Conservation (phyloP, 108 stramenopile species). For the Skeletonema menzelii region DNA sequence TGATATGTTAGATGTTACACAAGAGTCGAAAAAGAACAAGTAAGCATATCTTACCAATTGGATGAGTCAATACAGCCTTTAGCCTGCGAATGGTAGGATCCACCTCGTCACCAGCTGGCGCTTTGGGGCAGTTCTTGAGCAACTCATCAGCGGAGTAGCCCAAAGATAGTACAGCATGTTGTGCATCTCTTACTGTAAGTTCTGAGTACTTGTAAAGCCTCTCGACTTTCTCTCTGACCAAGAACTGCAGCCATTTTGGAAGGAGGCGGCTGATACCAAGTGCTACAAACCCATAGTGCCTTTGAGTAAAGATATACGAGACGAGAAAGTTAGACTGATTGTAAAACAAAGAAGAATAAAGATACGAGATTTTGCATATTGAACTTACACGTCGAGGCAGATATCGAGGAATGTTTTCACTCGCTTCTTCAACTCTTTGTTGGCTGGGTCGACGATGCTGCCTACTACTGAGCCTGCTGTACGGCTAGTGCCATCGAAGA, state of each 20-base stretch:
- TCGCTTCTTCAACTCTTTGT: constrained; percentile 28
- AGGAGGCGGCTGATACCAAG: constrained; percentile 35
- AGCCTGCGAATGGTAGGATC: constrained; percentile 43
- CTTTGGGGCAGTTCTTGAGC: constrained; percentile 30
- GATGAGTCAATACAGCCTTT: constrained; percentile 64
- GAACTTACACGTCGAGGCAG: constrained; percentile 28
- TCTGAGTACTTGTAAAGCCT: constrained; percentile 33
- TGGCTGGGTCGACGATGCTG: constrained; percentile 21
- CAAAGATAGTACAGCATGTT: constrained; percentile 38
- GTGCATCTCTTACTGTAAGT: constrained; percentile 45
- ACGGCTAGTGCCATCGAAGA: constrained; percentile 18
- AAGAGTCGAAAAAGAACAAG: not conserved
- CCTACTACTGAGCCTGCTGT: constrained; percentile 16
- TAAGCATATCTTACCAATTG: constrained; percentile 40
- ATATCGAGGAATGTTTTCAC: constrained; percentile 28
- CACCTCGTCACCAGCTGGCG: constrained; percentile 5
- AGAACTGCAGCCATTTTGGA: constrained; percentile 35
- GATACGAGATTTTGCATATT: not conserved
- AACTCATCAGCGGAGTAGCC: constrained; percentile 31
- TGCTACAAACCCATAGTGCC: constrained; percentile 45
- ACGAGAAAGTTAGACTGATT: not conserved
- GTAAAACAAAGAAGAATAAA: not conserved
- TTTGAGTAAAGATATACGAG: constrained; percentile 3
- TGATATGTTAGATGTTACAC: not conserved
- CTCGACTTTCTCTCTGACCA: constrained; percentile 29